These are phyloP conservation scores for Oryza nivara DNA, from an alignment of 176 grass and related monocot species.

Conservation along the genomic window DNA sequence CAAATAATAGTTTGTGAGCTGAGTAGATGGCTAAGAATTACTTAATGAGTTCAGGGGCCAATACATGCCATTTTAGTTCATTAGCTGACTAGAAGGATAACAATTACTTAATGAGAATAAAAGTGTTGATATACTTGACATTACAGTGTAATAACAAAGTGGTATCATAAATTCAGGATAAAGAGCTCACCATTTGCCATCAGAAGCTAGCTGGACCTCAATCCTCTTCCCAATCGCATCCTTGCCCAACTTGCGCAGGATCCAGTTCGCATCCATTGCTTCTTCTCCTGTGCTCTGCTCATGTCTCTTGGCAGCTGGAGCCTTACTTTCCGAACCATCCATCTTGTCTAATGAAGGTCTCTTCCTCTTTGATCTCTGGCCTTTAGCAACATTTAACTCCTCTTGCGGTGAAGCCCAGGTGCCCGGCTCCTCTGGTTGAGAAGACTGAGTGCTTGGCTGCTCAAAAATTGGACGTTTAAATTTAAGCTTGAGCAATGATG, in stretches of 20 bases:
- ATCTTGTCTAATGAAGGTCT: slow-evolving; percentile 69
- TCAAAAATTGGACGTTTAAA: slow-evolving; percentile 97
- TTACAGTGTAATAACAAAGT: slow-evolving; percentile 11
- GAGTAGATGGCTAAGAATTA: too few species aligned
- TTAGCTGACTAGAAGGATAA: background rate
- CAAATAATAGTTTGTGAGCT: background rate
- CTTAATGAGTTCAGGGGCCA: background rate
- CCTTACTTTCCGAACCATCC: slow-evolving; percentile 48
- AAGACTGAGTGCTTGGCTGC: slow-evolving; percentile 63
- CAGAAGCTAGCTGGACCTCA: slow-evolving; percentile 65
- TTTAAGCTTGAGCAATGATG: slow-evolving; percentile 91
- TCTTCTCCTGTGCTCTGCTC: slow-evolving; percentile 49
- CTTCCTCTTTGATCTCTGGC: slow-evolving; percentile 98
- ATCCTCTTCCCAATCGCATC: slow-evolving; percentile 90
- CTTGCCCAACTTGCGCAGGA: slow-evolving; percentile 83
- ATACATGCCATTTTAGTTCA: background rate
- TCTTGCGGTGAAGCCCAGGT: slow-evolving; percentile 66
- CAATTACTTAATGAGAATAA: background rate
- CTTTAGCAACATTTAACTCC: slow-evolving; percentile 82
- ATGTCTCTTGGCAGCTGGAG: slow-evolving; percentile 53
- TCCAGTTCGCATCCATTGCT: slow-evolving; percentile 85
- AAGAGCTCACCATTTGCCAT: slow-evolving; percentile 66
- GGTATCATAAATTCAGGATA: background rate
- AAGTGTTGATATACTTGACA: background rate
- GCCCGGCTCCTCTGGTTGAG: slow-evolving; percentile 48